A percentile compares a stretch with the other conserved stretches of the same genome.
These are phyloP conservation scores for Peniophora sp. DNA, from an alignment of 1,284 basidiomycete species.

Conservation along the genomic window DNA sequence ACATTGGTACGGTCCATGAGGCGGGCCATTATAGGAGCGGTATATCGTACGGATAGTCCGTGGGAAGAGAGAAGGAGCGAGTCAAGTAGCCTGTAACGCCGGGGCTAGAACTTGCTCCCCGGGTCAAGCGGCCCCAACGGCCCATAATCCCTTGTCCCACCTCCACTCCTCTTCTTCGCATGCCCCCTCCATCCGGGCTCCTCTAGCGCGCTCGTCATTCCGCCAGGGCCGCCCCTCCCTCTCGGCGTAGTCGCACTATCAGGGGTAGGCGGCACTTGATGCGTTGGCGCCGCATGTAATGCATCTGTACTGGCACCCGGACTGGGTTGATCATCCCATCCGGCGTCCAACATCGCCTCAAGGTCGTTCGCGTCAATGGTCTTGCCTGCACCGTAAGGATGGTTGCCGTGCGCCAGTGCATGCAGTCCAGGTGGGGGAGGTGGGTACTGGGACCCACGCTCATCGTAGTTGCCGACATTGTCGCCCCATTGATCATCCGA, in stretches of 20 bases:
- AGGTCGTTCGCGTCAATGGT: slow-evolving; percentile 71
- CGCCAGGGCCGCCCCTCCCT: slow-evolving; percentile 53
- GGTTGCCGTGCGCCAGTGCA: slow-evolving; percentile 33
- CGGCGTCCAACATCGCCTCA: slow-evolving; percentile 82
- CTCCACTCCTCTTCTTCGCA: slow-evolving; percentile 35
- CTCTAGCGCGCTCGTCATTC: slow-evolving; percentile 24
- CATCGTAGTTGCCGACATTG: slow-evolving; percentile 85
- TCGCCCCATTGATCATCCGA: slow-evolving; percentile 91
- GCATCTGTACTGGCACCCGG: slow-evolving; percentile 12
- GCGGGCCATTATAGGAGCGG: too few relatives aligned
- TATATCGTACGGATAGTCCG: too few relatives aligned
- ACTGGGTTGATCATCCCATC: slow-evolving; percentile 66
- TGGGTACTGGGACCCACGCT: slow-evolving; percentile 68
- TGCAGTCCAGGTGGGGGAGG: slow-evolving; percentile 75
- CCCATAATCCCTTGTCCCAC: slow-evolving; percentile 50
- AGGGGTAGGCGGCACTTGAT: slow-evolving; percentile 23
- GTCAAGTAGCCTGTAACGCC: slow-evolving; percentile 1
- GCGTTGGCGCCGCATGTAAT: slow-evolving; percentile 22
- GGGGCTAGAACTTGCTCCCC: slow-evolving; percentile 26
- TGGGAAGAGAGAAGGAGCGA: too few relatives aligned
- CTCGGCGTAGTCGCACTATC: slow-evolving; percentile 22
- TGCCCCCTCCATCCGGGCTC: slow-evolving; percentile 32
- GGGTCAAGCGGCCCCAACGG: slow-evolving; percentile 75
- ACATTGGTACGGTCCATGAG: too few relatives aligned
- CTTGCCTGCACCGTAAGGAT: slow-evolving; percentile 27